phyloP scores from a whole-genome alignment of 306 rosid species.

The Malus fusca region DNA sequence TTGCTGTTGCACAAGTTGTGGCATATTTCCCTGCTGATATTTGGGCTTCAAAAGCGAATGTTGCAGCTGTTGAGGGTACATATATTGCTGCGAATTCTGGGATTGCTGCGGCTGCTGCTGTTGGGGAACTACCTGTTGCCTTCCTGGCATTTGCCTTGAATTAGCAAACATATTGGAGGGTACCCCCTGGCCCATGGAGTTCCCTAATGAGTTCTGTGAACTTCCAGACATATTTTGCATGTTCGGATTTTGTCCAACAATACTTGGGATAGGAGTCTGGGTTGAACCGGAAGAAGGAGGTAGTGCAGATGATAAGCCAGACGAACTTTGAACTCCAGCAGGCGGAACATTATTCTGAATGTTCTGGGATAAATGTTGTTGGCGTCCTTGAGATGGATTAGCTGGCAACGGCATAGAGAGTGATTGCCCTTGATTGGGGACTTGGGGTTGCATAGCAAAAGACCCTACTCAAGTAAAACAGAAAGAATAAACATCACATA shows the following conservation, averaged over 20 bases:
- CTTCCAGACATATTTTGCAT: slow-evolving; percentile 52
- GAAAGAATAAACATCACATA: not conserved
- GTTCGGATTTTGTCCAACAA: slow-evolving; percentile 58
- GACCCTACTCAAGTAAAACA: slow-evolving; percentile 33
- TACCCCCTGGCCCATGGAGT: slow-evolving; percentile 55
- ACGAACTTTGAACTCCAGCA: slow-evolving; percentile 36
- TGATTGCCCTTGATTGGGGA: slow-evolving; percentile 50
- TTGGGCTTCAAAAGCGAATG: slow-evolving; percentile 48
- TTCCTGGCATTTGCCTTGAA: slow-evolving; percentile 66
- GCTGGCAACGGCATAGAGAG: slow-evolving; percentile 41
- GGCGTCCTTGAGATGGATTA: slow-evolving; percentile 60
- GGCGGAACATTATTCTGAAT: slow-evolving; percentile 50
- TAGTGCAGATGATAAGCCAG: slow-evolving; percentile 37
- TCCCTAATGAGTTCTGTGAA: slow-evolving; percentile 55
- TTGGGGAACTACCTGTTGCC: slow-evolving; percentile 65
- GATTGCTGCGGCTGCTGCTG: slow-evolving; percentile 62
- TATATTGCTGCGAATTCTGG: slow-evolving; percentile 47
- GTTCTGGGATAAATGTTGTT: slow-evolving; percentile 58
- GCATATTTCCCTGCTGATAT: slow-evolving; percentile 37
- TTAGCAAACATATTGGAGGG: slow-evolving; percentile 56
- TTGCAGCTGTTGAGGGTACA: slow-evolving; percentile 57
- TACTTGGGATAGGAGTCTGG: slow-evolving; percentile 51
- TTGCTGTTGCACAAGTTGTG: slow-evolving; percentile 45
- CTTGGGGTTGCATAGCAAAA: slow-evolving; percentile 46
- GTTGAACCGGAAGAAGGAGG: slow-evolving; percentile 51